Evolutionary conservation across 805 yeast species (phyloP).

Genomic region (Zygoascus ofunaensis): DNA sequence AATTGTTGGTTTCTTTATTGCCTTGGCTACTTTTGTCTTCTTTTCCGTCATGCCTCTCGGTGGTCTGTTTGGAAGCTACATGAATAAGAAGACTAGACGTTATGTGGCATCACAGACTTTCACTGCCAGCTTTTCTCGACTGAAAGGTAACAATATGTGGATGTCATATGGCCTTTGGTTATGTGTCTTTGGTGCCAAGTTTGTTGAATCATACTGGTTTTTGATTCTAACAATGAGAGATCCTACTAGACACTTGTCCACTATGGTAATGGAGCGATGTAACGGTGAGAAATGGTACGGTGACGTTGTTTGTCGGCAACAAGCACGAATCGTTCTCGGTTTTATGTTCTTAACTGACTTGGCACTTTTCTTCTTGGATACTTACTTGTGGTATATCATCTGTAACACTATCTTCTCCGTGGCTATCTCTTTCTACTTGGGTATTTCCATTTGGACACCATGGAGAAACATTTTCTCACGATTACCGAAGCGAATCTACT

Average conservation of each 20-base stretch:
- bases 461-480: slow-evolving; percentile 99
- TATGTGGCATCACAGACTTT: slow-evolving; percentile 88
- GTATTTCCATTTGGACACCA: slow-evolving; percentile 97
- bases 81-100: slow-evolving; percentile 45
- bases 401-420: slow-evolving; percentile 92
- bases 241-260: slow-evolving; percentile 83
- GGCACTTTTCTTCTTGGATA: slow-evolving; percentile 94
- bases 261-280: slow-evolving; percentile 78
- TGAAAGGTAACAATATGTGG: slow-evolving; percentile 89
- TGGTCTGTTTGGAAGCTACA: slow-evolving; percentile 86
- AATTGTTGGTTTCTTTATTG: slow-evolving; percentile 82
- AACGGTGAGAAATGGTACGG: slow-evolving; percentile 91
- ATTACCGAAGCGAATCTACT: slow-evolving; percentile 96
- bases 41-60: slow-evolving; percentile 95
- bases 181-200: slow-evolving; percentile 81
- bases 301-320: slow-evolving; percentile 64
- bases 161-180: slow-evolving; percentile 90
- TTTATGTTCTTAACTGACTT: slow-evolving; percentile 89
- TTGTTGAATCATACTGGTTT: slow-evolving; percentile 84
- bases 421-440: slow-evolving; percentile 96
- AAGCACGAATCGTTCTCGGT: slow-evolving; percentile 82
- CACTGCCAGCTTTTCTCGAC: slow-evolving; percentile 80
- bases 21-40: slow-evolving; percentile 73
- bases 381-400: slow-evolving; percentile 97
- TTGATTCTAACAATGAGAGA: slow-evolving; percentile 83